Base-by-base conservation (phyloP, 1,284 basidiomycete species). In the Ceratobasidium sp. region DNA sequence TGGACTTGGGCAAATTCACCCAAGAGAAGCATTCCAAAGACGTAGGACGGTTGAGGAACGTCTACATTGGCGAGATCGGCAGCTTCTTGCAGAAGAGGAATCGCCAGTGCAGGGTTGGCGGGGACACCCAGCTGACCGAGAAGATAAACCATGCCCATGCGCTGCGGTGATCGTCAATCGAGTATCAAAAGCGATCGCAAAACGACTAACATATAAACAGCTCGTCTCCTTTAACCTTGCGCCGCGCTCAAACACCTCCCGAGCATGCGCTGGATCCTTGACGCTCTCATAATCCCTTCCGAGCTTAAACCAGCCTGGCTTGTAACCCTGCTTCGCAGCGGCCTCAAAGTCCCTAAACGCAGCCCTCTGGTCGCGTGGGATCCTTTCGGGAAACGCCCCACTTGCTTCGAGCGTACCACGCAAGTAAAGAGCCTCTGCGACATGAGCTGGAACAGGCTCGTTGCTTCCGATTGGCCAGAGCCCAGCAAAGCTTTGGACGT, bases 271-370 rank as follows among this genome's bases (percentile, higher is more conserved):
- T 1, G 84, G 69, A 77, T 96, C 92, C 27, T 86, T 87, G 71
- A 96, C 93, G 64, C 86, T 87, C 80, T 98, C 96, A 77, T 98
- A 97, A 74, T 97, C 95, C 31, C 90, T 82, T 0, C 94, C 95
- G 1, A 97, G 85, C 52, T 89, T 84, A 80, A 94, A 97, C 95
- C 95, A 98, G 0, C 91, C 90, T 27, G 84, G 80, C 10, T 82
- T 79, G 73, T 87, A 89, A 0, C 93, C 93, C 1, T 82, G 84
- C 40, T 91, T 83, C 0, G 93, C 93, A 0, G 92, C 86, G 1
- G 81, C 79, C 76, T 96, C 94, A 76, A 93, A 96, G 77, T 95
- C 93, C 52, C 91, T 84, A 80, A 98, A 98, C 1, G 96, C 94
- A 2, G 85, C 78, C 17, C 92, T 85, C 3, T 90, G 88, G 75